These are phyloP conservation scores for Pontederia paniculata DNA, from an alignment of 176 grass and related monocot species.

Conservation along the genomic window DNA sequence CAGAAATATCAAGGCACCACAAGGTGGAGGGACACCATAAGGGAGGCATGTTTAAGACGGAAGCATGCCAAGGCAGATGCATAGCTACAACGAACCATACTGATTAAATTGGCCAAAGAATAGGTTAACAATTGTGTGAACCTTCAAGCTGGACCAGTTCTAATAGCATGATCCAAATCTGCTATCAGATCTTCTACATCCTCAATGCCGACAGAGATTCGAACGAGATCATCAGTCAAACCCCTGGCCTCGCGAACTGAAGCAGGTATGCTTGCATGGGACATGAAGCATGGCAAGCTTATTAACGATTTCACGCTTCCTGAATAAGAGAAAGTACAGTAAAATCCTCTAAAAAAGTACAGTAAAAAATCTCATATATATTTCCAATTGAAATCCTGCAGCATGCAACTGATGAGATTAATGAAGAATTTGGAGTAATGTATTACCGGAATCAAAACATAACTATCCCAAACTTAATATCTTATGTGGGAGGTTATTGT, in stretches of 20 bases:
- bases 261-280: constrained; percentile 72
- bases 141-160: constrained; percentile 33
- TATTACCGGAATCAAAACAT: background rate
- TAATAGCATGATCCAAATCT: constrained; percentile 65
- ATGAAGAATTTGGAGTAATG: background rate
- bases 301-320: constrained; percentile 94
- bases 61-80: no score
- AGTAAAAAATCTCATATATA: background rate
- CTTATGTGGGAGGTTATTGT: no score
- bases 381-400: background rate
- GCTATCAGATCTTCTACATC: constrained; percentile 74
- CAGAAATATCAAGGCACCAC: no score
- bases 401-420: background rate
- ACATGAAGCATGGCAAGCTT: constrained; percentile 98
- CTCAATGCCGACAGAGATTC: constrained; percentile 89
- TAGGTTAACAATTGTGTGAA: no score
- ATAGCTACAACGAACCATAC: no score
- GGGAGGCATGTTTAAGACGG: no score
- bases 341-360: background rate
- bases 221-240: constrained; percentile 73
- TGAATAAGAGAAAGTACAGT: constrained; percentile 21
- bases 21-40: no score
- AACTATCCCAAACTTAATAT: no score
- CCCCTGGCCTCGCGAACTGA: constrained; percentile 52
- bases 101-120: no score